Conservation (phyloP, 257 asterid genomes). For the Rauvolfia tetraphylla region DNA sequence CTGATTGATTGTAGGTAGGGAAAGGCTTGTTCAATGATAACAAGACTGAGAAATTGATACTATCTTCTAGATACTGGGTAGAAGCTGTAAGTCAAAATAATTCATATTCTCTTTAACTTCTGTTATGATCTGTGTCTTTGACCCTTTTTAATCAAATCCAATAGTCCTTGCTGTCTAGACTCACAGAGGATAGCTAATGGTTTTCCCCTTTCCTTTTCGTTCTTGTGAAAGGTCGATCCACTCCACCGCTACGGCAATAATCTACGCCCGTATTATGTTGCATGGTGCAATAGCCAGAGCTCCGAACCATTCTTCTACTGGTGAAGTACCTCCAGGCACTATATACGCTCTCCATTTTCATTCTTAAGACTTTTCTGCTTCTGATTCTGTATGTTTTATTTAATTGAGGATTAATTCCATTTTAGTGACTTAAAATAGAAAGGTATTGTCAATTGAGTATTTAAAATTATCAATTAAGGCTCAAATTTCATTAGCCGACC, state of each 20-base stretch:
- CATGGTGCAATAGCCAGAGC: constrained; percentile 71
- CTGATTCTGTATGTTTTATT: neutral
- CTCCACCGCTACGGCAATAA: constrained; percentile 85
- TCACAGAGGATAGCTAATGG: neutral
- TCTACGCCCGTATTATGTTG: constrained; percentile 62
- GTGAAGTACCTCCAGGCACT: constrained; percentile 31
- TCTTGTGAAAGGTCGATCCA: constrained; percentile 65
- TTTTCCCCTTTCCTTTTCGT: neutral
- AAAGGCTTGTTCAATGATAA: constrained; percentile 80
- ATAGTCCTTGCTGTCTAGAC: neutral
- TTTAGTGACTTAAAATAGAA: too few species aligned
- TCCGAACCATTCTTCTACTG: constrained; percentile 87
- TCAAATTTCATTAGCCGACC: too few species aligned
- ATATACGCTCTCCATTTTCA: neutral
- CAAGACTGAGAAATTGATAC: constrained; percentile 58
- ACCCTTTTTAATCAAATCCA: neutral
- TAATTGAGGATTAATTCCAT: neutral
- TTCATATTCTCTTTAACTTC: neutral
- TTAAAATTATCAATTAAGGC: too few species aligned
- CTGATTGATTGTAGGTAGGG: constrained; percentile 48
- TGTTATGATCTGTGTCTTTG: too few species aligned
- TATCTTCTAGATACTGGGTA: constrained; percentile 73
- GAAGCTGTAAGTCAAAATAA: constrained; percentile 66
- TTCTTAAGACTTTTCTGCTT: neutral
- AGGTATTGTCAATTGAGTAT: too few species aligned